These are phyloP conservation scores for Magnusiomyces clavatus DNA, from an alignment of 1,139 yeast genomes.

Conservation along the genomic window DNA sequence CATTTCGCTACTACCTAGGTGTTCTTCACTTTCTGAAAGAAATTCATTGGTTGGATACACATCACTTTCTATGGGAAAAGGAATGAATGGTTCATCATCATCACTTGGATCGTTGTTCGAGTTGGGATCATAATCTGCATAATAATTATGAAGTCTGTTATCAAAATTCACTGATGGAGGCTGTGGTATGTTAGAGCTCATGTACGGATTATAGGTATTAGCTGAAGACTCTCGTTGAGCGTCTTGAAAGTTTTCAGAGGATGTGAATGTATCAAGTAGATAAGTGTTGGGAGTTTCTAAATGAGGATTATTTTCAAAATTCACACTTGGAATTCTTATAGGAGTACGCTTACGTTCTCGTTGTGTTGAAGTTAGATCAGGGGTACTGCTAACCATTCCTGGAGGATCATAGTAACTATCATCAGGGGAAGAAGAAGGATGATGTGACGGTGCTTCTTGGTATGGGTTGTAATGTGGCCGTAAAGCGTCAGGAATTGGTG, in stretches of 20 bases:
- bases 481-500: neutral
- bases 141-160: neutral
- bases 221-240: too few species aligned
- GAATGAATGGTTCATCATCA: neutral
- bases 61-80: constrained; percentile 3
- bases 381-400: constrained; percentile 4
- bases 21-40: neutral
- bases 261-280: too few species aligned
- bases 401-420: constrained; percentile 12
- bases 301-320: too few species aligned
- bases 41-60: neutral
- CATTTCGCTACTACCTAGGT: too few species aligned
- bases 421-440: neutral
- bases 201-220: too few species aligned
- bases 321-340: too few species aligned
- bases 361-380: neutral
- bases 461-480: neutral
- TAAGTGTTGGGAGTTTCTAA: too few species aligned
- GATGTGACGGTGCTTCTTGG: neutral
- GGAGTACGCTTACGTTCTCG: too few species aligned
- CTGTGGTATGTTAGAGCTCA: neutral
- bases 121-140: neutral
- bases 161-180: constrained; percentile 1
- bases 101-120: neutral
- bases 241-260: too few species aligned